Evolutionary conservation across 192 early-diverging fungal genomes (phyloP).

Genomic region (Endogone sp.): DNA sequence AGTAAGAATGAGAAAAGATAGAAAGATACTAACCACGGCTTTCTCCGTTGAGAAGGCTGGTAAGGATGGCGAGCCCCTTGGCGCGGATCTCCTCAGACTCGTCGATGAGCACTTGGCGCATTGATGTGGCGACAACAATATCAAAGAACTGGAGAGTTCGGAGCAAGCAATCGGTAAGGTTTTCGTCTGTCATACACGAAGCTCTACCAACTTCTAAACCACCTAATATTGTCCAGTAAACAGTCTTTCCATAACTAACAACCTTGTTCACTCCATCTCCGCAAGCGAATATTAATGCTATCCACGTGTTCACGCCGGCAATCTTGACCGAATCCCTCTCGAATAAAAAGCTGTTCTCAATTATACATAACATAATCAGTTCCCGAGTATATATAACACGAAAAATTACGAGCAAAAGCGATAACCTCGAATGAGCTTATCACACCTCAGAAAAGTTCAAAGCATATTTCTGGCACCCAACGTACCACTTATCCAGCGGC

Average conservation of each 20-base stretch:
- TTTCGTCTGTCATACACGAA: too few relatives aligned
- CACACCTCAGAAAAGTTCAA: background rate
- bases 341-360: background rate
- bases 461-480: too few relatives aligned
- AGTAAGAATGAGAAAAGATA: too few relatives aligned
- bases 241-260: too few relatives aligned
- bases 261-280: background rate
- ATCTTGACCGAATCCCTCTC: background rate
- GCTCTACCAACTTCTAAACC: too few relatives aligned
- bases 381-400: too few relatives aligned
- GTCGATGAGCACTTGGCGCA: background rate
- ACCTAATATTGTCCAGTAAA: too few relatives aligned
- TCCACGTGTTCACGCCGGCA: background rate
- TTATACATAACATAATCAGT: too few relatives aligned
- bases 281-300: background rate
- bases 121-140: background rate
- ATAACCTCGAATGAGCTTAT: background rate
- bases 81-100: background rate
- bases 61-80: background rate
- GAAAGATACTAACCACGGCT: too few relatives aligned
- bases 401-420: background rate
- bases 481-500: slow-evolving; percentile 20
- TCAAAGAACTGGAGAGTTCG: background rate
- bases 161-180: too few relatives aligned
- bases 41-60: background rate